phyloP scores from a whole-genome alignment of 106 monocot genomes.

The Dioscorea dumetorum region DNA sequence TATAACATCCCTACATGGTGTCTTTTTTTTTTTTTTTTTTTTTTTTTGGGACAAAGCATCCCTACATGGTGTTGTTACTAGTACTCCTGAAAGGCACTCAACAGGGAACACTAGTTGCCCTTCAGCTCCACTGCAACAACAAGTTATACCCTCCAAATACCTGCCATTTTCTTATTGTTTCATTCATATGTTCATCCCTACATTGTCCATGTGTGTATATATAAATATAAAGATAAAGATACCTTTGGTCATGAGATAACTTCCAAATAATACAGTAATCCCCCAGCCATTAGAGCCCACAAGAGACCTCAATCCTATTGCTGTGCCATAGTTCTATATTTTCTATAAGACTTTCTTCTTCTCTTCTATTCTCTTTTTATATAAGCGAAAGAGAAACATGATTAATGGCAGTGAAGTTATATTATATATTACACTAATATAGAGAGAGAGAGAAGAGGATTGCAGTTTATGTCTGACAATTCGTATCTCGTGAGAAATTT shows the following conservation, averaged over 20 bases:
- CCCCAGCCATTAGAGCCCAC: slow-evolving; percentile 63
- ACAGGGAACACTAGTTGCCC: slow-evolving; percentile 5
- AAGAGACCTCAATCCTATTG: slow-evolving; percentile 39
- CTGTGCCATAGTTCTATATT: not conserved
- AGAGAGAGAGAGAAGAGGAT: slow-evolving; percentile 1
- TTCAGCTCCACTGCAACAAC: slow-evolving; percentile 52
- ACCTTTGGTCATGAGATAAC: slow-evolving; percentile 66
- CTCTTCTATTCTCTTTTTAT: slow-evolving; percentile 9
- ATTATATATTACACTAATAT: too few species aligned
- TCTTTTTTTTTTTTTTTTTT: too few species aligned
- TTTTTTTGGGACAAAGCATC: too few species aligned
- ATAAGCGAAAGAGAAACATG: not conserved
- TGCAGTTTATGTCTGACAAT: not conserved
- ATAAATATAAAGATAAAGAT: not conserved
- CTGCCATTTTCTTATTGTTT: slow-evolving; percentile 4
- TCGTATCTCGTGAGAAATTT: slow-evolving; percentile 4
- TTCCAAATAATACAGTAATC: slow-evolving; percentile 79
- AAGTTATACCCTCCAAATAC: slow-evolving; percentile 32
- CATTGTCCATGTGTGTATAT: not conserved
- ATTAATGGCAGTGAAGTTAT: slow-evolving; percentile 15
- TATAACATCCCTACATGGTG: slow-evolving; percentile 31
- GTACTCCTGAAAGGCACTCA: not conserved
- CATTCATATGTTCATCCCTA: too few species aligned
- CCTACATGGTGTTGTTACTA: slow-evolving; percentile 13
- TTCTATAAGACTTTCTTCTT: slow-evolving; percentile 23